Conservation (phyloP, 768 basidiomycete species). For the Collybia sordida region DNA sequence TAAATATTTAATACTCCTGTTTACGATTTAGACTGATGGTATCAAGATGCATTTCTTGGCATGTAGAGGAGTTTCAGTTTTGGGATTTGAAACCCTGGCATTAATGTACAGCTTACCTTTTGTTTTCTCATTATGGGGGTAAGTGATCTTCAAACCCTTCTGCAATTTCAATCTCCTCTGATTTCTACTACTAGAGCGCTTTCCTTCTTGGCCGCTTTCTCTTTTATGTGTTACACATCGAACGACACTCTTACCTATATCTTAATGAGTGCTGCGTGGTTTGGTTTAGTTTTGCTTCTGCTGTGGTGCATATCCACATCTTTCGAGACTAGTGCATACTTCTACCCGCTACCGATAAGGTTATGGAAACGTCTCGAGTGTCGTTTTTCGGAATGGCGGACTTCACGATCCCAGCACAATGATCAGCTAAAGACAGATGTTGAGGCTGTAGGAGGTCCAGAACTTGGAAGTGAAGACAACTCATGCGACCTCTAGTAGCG, state of each 20-base stretch:
- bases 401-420: no score
- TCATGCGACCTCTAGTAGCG: no score
- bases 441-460: no score
- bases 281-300: not conserved
- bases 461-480: no score
- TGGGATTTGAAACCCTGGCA: slow-evolving; percentile 2
- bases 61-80: not conserved
- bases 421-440: no score
- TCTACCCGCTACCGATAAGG: slow-evolving; percentile 1
- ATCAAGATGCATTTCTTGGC: slow-evolving; percentile 2
- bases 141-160: not conserved
- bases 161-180: not conserved
- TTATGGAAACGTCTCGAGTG: not conserved
- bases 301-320: not conserved
- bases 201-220: slow-evolving; percentile 2
- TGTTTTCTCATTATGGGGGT: slow-evolving; percentile 2
- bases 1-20: no score
- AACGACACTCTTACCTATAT: slow-evolving; percentile 2
- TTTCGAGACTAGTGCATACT: not conserved
- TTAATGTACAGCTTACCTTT: slow-evolving; percentile 4
- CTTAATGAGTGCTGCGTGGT: not conserved
- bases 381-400: no score
- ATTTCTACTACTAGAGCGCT: not conserved
- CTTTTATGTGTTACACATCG: slow-evolving; percentile 5
- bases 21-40: no score